phyloP scores from a whole-genome alignment of 2,329 filamentous ascomycete genomes.

The Drechslerella dactyloides region DNA sequence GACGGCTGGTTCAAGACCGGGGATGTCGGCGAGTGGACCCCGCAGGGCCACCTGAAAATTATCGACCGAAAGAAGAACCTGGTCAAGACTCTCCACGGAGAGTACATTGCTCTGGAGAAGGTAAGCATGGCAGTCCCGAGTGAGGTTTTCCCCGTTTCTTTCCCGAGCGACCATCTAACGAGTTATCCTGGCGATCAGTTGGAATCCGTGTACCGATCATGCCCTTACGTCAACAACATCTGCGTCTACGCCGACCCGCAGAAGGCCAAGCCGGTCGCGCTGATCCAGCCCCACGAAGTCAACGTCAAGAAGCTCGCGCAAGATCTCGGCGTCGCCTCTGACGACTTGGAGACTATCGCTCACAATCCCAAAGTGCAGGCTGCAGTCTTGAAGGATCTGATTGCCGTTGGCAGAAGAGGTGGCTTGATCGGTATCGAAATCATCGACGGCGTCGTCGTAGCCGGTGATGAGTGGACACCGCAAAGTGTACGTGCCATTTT shows the following conservation, averaged over 20 bases:
- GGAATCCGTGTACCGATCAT: constrained; percentile 85
- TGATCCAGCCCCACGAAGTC: constrained; percentile 74
- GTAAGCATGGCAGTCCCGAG: constrained; percentile 28
- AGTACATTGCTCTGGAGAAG: constrained; percentile 95
- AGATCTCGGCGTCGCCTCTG: constrained; percentile 69
- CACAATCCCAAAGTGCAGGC: constrained; percentile 69
- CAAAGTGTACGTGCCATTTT: constrained; percentile 70
- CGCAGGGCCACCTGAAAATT: constrained; percentile 78
- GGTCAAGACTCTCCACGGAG: constrained; percentile 91
- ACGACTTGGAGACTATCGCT: constrained; percentile 71
- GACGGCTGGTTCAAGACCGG: constrained; percentile 98
- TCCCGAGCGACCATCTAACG: not conserved
- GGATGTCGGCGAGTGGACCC: constrained; percentile 89
- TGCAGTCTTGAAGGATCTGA: constrained; percentile 73
- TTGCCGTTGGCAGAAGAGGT: constrained; percentile 68
- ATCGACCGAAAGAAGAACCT: constrained; percentile 98
- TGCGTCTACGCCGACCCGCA: constrained; percentile 81
- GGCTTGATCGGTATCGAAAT: constrained; percentile 75
- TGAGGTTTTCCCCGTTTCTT: too few relatives aligned
- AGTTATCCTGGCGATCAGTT: constrained; percentile 62
- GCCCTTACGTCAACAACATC: constrained; percentile 79
- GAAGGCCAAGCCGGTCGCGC: constrained; percentile 78
- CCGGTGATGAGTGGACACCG: constrained; percentile 87
- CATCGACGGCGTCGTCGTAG: constrained; percentile 75
- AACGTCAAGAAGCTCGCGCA: constrained; percentile 67